phyloP scores from a whole-genome alignment of 305 asterid genomes.

The Fraxinus sp. region DNA sequence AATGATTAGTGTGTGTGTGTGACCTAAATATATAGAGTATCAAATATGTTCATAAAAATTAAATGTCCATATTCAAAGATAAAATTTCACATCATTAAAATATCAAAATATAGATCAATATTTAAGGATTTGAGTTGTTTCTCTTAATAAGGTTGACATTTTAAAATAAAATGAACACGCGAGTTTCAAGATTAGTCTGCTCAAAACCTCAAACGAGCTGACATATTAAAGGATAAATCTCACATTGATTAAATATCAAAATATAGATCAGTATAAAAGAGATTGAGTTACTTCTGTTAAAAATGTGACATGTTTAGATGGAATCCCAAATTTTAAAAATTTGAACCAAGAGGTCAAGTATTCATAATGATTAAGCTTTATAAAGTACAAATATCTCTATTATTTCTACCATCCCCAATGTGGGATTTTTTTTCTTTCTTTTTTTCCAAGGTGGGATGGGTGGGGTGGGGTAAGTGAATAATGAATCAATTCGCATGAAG shows the following conservation, averaged over 20 bases:
- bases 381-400: neutral
- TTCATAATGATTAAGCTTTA: neutral
- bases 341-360: neutral
- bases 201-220: neutral
- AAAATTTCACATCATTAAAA: neutral
- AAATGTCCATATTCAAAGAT: neutral
- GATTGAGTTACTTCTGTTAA: neutral
- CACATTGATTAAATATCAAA: neutral
- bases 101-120: neutral
- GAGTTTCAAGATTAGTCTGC: neutral
- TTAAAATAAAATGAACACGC: too few relatives aligned
- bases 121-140: too few relatives aligned
- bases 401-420: neutral
- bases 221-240: neutral
- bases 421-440: neutral
- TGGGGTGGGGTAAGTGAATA: neutral
- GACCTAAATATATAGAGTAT: neutral
- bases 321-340: neutral
- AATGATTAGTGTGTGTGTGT: neutral
- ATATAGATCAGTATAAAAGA: neutral
- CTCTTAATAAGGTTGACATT: too few relatives aligned
- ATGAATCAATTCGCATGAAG: neutral
- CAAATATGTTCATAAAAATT: neutral
- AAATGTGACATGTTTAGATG: too few relatives aligned
- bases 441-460: neutral